Percentiles rank a stretch among this genome's conserved stretches.
Evolutionary conservation across 2,329 filamentous ascomycete species (phyloP).

Genomic region (Curvularia hawaiiensis): DNA sequence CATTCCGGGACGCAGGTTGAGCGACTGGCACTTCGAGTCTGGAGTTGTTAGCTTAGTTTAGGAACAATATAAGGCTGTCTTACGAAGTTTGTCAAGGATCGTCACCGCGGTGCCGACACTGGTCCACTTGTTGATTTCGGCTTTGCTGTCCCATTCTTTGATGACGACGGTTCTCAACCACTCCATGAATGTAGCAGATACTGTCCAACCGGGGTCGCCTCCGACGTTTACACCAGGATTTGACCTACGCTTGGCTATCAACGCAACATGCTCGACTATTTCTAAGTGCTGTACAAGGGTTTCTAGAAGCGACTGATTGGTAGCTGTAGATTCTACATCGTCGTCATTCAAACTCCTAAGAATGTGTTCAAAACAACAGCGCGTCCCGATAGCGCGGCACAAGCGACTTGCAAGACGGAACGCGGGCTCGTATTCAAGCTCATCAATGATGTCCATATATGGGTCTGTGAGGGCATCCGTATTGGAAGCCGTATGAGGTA

Average conservation of each 20-base stretch:
- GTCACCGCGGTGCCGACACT: slow-evolving; percentile 78
- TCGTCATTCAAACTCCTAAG: slow-evolving; percentile 36
- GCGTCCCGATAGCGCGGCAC: slow-evolving; percentile 55
- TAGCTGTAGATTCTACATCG: not conserved
- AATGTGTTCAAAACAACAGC: slow-evolving; percentile 57
- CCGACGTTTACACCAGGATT: slow-evolving; percentile 15
- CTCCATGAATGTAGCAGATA: slow-evolving; percentile 58
- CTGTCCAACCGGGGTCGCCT: slow-evolving; percentile 45
- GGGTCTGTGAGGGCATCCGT: slow-evolving; percentile 34
- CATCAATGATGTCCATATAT: slow-evolving; percentile 47
- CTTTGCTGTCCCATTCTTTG: slow-evolving; percentile 78
- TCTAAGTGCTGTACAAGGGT: slow-evolving; percentile 34
- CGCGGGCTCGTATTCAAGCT: slow-evolving; percentile 58
- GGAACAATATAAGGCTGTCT: slow-evolving; percentile 1
- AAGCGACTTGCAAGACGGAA: slow-evolving; percentile 57
- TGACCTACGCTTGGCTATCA: slow-evolving; percentile 29
- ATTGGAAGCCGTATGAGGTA: slow-evolving; percentile 27
- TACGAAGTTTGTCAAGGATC: slow-evolving; percentile 73
- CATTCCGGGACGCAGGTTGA: slow-evolving; percentile 63
- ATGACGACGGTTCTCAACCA: slow-evolving; percentile 78
- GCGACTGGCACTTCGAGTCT: slow-evolving; percentile 27
- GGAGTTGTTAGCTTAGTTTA: slow-evolving; percentile 17
- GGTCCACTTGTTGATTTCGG: slow-evolving; percentile 71
- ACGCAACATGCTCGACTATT: slow-evolving; percentile 29
- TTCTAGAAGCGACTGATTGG: slow-evolving; percentile 17